Base-by-base conservation (phyloP, 345 rosid genomes). In the Populus deltoides region DNA sequence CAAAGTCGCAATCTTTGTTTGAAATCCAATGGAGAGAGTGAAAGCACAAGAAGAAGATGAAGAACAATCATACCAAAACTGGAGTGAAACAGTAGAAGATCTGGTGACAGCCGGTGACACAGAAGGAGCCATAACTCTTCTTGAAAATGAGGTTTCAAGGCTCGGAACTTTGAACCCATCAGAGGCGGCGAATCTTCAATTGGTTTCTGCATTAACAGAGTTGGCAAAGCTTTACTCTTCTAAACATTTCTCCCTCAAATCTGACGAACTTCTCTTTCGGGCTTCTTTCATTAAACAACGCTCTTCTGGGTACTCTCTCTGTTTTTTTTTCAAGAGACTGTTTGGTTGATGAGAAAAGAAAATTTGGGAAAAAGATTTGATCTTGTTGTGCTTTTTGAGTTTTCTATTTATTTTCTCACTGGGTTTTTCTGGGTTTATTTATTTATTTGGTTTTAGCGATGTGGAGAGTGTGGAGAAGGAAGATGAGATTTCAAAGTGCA, bases 1-100 rank as follows among this genome's bases (percentile, higher is more conserved):
- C 53, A 4, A 15, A 47, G 53, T 47, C 6, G 53, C 53, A 13
- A 47, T 47, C 53, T 47, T 47, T 47, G 5, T 47, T 47, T 47
- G 17, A 12, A 12, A 12, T 47, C 18, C 18, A 53, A 75, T 61
- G 86, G 80, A 70, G 76, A 67, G 53, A 74, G 74, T 39, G 6
- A 67, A 22, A 75, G 33, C 49, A 20, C 24, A 31, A 22, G 72
- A 61, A 24, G 57, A 79, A 22, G 72, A 61, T 16, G 51, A 79
- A 67, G 76, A 10, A 1, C 71, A 47, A 47, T 47, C 69, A 83
- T 84, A 24, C 59, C 71, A 35, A 38, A 77, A 73, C 82, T 93
- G 97, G 99, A 95, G 98, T 88, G 98, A 95, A 80, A 82, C 75
- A 18, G 92, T 88, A 73, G 98, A 94, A 79, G 98, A 94, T 90